Conservation (phyloP, 768 basidiomycete species). For the Lactarius evosmus region DNA sequence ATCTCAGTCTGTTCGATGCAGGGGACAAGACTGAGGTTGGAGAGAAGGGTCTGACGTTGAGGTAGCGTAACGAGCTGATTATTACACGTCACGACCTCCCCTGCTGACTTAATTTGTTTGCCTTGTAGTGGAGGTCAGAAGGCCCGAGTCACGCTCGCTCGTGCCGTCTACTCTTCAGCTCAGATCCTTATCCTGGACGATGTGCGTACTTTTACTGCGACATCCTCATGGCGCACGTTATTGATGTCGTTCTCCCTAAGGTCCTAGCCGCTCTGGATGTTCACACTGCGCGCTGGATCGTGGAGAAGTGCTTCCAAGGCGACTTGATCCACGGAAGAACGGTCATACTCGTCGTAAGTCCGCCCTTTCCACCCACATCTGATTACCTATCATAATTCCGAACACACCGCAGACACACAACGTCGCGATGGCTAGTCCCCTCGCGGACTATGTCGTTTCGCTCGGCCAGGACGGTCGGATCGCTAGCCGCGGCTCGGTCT, state of each 20-base stretch:
- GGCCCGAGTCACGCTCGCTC: conserved; percentile 54
- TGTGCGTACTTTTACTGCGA: conserved; percentile 34
- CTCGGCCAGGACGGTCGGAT: conserved; percentile 53
- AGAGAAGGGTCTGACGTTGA: conserved; percentile 51
- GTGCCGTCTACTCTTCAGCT: conserved; percentile 59
- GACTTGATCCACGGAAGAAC: conserved; percentile 50
- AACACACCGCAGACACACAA: conserved; percentile 43
- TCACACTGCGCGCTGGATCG: conserved; percentile 50
- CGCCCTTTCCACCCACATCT: not conserved
- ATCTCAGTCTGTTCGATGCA: conserved; percentile 46
- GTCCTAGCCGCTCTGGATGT: conserved; percentile 51
- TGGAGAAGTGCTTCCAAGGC: conserved; percentile 48
- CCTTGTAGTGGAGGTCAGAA: conserved; percentile 51
- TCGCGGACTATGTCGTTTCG: conserved; percentile 57
- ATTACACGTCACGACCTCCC: not conserved
- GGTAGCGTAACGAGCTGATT: conserved; percentile 21
- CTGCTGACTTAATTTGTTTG: not conserved
- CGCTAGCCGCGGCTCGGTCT: conserved; percentile 46
- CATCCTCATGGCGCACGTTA: not conserved
- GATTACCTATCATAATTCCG: not conserved
- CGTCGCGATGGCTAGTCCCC: conserved; percentile 49
- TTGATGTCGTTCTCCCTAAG: conserved; percentile 21
- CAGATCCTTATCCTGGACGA: conserved; percentile 69
- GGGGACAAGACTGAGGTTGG: conserved; percentile 57
- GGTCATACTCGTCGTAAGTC: conserved; percentile 48